Base-by-base conservation (phyloP, 1,284 basidiomycete genomes). In the Rhizoctonia solani region DNA sequence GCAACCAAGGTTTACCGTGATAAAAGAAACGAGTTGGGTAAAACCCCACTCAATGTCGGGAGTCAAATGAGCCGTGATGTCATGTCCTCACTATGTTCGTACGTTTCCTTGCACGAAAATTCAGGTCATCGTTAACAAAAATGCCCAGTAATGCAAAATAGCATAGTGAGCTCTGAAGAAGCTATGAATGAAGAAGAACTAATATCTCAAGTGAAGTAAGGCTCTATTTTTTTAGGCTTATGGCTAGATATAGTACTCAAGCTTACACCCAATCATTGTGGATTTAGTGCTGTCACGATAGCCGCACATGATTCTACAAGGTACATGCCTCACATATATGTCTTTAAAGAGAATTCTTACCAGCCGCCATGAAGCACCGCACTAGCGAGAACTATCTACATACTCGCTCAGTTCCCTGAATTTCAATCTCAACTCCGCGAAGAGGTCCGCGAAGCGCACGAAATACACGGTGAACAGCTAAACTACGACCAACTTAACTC, bases 391-490 rank as follows among this genome's bases (percentile, higher is more conserved):
- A 37, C 50, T 21, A 14, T 65, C 16, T 23, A 65, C 21, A 6
- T 65, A 8, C 34, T 65, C 14, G 34, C 50, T 11, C 19, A 53
- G 19, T 5, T 29, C 27, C 50, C 21, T 8, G 21, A 4, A 1
- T 14, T 53, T 16, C 59, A 65, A 37, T 13, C n/a, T 2, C 23
- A 25, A 21, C 49, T 65, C n/a, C 49, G 37, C 4, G 25, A 19
- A 2, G 59, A 65, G 25, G 25, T 65, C 6, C n/a, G 27, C 11
- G 49, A 37, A 6, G 37, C 27, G 2, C 37, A 49, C 27, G 13
- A 49, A 25, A 30, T 29, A n/a, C 75, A 75, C 1, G 66, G 53
- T 23, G 19, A 56, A 25, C 74, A 75, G 41, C 34, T 50, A 2
- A 39, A 44, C 29, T 65, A 65, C 19, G 49, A 65, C 23, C 47